Evolutionary conservation across 1,284 basidiomycete species (phyloP), one percentile per base, ranked within the genome.

Genomic region (Inonotus hispidus): DNA sequence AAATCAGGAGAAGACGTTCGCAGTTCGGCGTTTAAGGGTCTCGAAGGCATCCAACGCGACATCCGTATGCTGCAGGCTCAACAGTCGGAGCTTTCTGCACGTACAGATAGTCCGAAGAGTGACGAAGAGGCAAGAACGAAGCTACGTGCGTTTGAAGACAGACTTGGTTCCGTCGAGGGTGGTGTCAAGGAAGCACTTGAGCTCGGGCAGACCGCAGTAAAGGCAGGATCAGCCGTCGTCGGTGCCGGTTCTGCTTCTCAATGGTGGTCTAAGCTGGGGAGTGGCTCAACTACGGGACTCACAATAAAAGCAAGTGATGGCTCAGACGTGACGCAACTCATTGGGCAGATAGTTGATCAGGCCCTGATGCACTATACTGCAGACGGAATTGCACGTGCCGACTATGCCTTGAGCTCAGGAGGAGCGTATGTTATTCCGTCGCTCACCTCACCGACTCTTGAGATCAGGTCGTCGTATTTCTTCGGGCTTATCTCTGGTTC

Each of bases 351-450:
- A 47, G 90, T 97, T 68, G 87, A 93, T 64, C 74, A 78, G 35
- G 82, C 85, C 0, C 79, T 96, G 1, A 77, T 84, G 39, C 77
- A 78, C 39, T 82, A 75, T 46, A 73, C 82, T 66, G 88, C 83
- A 13, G 95, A 98, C 70, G 81, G 75, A n/a, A 74, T 97, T 46
- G 91, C 84, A 0, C 84, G 84, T 46, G 77, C 88, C 0, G 96
- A 99, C 74, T 96, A 84, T 69, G 95, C 96, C 0, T 76, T 95
- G 3, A 87, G 88, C 71, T 90, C 92, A 5, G 84, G 83, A 1
- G 95, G 95, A 7, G 95, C 84, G 0, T 77, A 84, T 0, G 78
- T 95, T 63, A 85, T 98, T 49, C 93, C 93, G 0, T 80, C 82
- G 0, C 81, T 93, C 57, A 98, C 95, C 0, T 89, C 87, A 45